These are phyloP conservation scores for Albugo laibachii DNA, from an alignment of 352 stramenopile species.

Conservation along the genomic window DNA sequence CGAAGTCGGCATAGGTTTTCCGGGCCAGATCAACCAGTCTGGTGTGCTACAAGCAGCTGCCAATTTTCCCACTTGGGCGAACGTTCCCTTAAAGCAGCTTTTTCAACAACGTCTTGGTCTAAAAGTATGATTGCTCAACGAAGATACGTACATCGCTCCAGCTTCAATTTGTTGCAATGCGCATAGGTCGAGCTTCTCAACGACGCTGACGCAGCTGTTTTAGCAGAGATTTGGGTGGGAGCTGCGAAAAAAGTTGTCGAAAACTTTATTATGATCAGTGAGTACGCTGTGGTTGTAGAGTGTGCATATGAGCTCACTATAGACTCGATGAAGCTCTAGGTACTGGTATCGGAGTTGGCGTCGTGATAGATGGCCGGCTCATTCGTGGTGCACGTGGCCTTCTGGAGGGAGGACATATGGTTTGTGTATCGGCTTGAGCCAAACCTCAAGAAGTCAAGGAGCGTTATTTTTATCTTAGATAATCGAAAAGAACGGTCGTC, in stretches of 20 bases:
- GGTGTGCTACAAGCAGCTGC: conserved; percentile 39
- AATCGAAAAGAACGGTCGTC: conserved; percentile 55
- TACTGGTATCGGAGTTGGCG: conserved; percentile 46
- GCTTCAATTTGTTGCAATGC: no score
- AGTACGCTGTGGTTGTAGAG: conserved; percentile 13
- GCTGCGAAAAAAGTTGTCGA: conserved; percentile 29
- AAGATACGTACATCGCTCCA: no score
- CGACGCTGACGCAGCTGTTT: conserved; percentile 58
- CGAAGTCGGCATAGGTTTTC: conserved; percentile 37
- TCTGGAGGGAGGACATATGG: conserved; percentile 67
- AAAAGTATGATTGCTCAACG: conserved; percentile 5
- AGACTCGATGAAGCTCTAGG: conserved; percentile 27
- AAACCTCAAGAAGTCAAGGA: background rate
- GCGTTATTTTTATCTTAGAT: conserved; percentile 18
- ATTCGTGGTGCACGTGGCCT: conserved; percentile 40
- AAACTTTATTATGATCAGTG: conserved; percentile 63
- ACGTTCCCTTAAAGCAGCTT: conserved; percentile 37
- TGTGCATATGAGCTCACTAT: background rate
- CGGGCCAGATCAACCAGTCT: conserved; percentile 22
- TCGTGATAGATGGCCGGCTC: conserved; percentile 40
- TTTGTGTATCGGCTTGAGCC: conserved; percentile 4
- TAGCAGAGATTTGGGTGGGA: conserved; percentile 67
- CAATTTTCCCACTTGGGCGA: conserved; percentile 48
- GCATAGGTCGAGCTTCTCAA: conserved; percentile 34
- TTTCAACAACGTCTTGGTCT: conserved; percentile 18